Conservation (phyloP, 495 filamentous ascomycete genomes). For the Hypoxylon perforatum region DNA sequence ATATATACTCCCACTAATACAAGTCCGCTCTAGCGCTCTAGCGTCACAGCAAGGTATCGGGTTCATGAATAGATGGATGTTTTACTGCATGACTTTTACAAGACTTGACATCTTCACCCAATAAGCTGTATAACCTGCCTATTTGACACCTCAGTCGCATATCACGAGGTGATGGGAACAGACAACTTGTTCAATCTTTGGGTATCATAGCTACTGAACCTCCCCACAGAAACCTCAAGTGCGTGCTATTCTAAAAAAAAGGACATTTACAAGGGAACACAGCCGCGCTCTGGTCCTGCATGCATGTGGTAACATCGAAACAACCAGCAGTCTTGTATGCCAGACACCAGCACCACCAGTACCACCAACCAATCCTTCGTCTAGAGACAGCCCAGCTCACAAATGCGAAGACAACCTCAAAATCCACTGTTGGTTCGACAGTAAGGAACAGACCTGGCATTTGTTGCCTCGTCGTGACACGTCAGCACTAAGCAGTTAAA, state of each 20-base stretch:
- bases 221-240: no score
- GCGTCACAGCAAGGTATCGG: slow-evolving; percentile 2
- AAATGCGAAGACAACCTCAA: slow-evolving; percentile 13
- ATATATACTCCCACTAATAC: neutral
- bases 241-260: no score
- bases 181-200: no score
- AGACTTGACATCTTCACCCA: neutral
- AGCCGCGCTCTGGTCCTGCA: neutral
- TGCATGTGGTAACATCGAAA: slow-evolving; percentile 3
- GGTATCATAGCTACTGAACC: no score
- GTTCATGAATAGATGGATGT: neutral
- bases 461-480: slow-evolving; percentile 34
- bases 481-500: slow-evolving; percentile 25
- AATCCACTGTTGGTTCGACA: slow-evolving; percentile 8
- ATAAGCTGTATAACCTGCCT: neutral
- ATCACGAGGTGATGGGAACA: no score
- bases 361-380: neutral
- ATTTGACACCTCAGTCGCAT: no score
- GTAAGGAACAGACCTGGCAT: slow-evolving; percentile 8
- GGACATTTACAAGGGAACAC: no score
- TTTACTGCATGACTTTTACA: neutral
- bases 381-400: neutral
- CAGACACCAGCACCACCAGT: no score
- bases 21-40: neutral
- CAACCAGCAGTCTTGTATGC: neutral